These are phyloP conservation scores for Lentinus brumalis DNA, from an alignment of 768 basidiomycete genomes.

Conservation along the genomic window DNA sequence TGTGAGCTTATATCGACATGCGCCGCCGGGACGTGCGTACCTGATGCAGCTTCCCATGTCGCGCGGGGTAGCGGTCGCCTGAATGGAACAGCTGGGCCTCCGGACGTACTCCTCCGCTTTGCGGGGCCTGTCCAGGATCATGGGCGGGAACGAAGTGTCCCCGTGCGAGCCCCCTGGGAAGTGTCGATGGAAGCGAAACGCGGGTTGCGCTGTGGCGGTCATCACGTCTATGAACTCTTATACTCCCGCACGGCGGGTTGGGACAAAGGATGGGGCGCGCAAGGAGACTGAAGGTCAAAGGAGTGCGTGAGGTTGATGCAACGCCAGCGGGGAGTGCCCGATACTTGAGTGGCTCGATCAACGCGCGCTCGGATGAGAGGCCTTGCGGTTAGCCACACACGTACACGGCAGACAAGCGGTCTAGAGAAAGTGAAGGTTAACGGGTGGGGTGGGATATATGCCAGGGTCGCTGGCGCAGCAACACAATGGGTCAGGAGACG, in stretches of 20 bases:
- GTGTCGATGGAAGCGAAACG: conserved; percentile 5
- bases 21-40: neutral
- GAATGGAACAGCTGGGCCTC: neutral
- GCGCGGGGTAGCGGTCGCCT: neutral
- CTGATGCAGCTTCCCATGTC: neutral
- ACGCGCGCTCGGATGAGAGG: conserved; percentile 8
- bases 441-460: neutral
- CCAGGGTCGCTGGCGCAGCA: neutral
- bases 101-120: neutral
- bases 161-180: conserved; percentile 4
- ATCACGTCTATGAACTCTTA: conserved; percentile 6
- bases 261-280: conserved; percentile 11
- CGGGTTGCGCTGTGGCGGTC: conserved; percentile 7
- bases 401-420: neutral
- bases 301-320: neutral
- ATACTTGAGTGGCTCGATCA: conserved; percentile 15
- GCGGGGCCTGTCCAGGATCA: neutral
- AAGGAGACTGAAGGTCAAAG: conserved; percentile 6
- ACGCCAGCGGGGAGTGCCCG: neutral
- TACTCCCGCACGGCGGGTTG: conserved; percentile 1
- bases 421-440: neutral
- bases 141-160: conserved; percentile 5
- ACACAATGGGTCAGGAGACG: neutral
- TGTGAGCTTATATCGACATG: neutral
- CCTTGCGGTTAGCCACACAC: conserved; percentile 16